Evolutionary conservation across 768 basidiomycete species (phyloP).

Genomic region (Tulasnella sp.): DNA sequence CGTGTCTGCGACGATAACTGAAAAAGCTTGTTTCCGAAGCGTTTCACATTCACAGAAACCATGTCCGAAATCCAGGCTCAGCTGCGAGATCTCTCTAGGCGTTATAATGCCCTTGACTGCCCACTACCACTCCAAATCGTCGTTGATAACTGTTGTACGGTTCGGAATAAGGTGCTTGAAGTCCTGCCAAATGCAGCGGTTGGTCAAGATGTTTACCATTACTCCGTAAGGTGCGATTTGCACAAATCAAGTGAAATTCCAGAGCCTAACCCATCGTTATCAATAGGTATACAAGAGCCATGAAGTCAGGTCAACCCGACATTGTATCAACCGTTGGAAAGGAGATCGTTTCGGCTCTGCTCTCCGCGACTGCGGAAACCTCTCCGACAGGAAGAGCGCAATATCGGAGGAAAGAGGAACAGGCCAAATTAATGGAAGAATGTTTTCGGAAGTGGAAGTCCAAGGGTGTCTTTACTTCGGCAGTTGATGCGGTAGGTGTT

Average conservation of each 20-base stretch:
- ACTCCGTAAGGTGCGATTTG: not conserved
- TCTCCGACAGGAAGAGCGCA: not conserved
- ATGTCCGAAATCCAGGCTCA: not conserved
- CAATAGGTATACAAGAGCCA: not conserved
- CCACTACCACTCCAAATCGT: not conserved
- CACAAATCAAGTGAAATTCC: not conserved
- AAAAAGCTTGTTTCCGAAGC: not conserved
- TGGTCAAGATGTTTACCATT: not conserved
- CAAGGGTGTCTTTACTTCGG: not conserved
- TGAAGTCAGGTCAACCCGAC: not conserved
- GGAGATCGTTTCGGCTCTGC: not conserved
- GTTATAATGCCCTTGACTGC: not conserved
- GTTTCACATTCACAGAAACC: not conserved
- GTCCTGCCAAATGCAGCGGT: not conserved
- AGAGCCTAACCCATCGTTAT: not conserved
- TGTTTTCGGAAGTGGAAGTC: not conserved
- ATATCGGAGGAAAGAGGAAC: not conserved
- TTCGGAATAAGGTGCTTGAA: not conserved
- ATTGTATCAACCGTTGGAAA: not conserved
- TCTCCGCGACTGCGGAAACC: not conserved
- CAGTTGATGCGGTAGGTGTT: not conserved
- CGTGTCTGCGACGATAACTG: not conserved
- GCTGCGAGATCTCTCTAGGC: not conserved
- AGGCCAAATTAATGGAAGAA: not conserved
- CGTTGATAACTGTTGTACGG: not conserved